Evolutionary conservation across 148 eudicot genomes (phyloP).

Genomic region (Nepenthes gracilis): DNA sequence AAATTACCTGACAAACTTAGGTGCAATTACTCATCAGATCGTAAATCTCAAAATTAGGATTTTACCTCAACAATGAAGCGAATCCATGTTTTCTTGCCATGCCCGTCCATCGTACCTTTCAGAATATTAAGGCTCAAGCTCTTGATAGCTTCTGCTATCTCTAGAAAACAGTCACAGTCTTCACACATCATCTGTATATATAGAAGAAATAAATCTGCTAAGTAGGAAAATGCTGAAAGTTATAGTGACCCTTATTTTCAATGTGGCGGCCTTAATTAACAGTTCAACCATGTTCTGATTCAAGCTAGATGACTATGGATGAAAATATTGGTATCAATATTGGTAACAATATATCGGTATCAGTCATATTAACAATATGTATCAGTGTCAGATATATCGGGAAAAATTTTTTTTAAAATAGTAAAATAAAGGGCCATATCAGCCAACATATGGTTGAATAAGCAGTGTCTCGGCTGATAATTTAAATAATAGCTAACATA

Average conservation of each 20-base stretch:
- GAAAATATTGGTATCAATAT: too few relatives aligned
- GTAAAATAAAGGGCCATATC: too few relatives aligned
- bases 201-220: neutral
- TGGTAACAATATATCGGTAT: too few relatives aligned
- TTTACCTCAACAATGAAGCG: constrained; percentile 83
- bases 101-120: constrained; percentile 60
- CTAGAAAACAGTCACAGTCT: constrained; percentile 56
- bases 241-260: neutral
- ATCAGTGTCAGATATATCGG: too few relatives aligned
- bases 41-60: neutral
- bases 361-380: too few relatives aligned
- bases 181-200: constrained; percentile 48
- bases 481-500: too few relatives aligned
- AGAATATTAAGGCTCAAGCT: constrained; percentile 66
- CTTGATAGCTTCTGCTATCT: constrained; percentile 61
- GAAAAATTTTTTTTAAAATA: too few relatives aligned
- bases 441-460: too few relatives aligned
- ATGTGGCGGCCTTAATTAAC: too few relatives aligned
- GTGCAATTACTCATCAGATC: neutral
- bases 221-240: neutral
- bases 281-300: too few relatives aligned
- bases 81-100: constrained; percentile 67
- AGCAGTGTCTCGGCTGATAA: too few relatives aligned
- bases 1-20: neutral
- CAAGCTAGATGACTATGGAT: too few relatives aligned